phyloP scores from a whole-genome alignment of 2,329 filamentous ascomycete species.

The Peltaster fructicola region DNA sequence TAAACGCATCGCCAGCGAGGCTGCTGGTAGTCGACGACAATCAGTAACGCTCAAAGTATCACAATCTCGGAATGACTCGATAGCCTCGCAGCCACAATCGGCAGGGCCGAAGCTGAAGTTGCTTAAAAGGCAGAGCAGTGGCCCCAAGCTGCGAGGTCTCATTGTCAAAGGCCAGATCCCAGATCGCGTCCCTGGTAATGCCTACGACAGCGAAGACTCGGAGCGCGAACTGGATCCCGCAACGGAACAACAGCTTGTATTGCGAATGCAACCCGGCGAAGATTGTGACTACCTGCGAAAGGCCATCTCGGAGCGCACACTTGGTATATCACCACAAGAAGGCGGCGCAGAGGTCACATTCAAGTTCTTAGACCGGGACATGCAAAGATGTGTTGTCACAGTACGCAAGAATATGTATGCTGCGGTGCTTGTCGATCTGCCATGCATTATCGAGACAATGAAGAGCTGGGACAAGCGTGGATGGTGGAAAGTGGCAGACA shows the following conservation, averaged over 20 bases:
- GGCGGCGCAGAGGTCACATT: slow-evolving; percentile 64
- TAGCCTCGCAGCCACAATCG: too few species aligned
- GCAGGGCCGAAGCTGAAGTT: slow-evolving; percentile 4
- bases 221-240: slow-evolving; percentile 75
- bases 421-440: slow-evolving; percentile 63
- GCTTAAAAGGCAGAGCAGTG: slow-evolving; percentile 4
- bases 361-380: slow-evolving; percentile 59
- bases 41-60: too few species aligned
- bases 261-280: slow-evolving; percentile 73
- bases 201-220: slow-evolving; percentile 91
- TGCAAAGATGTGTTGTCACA: slow-evolving; percentile 53
- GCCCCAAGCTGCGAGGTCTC: slow-evolving; percentile 7
- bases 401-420: slow-evolving; percentile 57
- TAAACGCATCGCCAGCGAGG: slow-evolving; percentile 14
- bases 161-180: slow-evolving; percentile 40
- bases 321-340: slow-evolving; percentile 45
- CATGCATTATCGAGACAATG: slow-evolving; percentile 76
- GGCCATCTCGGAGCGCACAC: slow-evolving; percentile 57
- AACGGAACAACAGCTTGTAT: slow-evolving; percentile 74
- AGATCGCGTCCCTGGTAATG: slow-evolving; percentile 58
- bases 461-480: slow-evolving; percentile 83
- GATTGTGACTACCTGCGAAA: slow-evolving; percentile 70
- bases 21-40: too few species aligned
- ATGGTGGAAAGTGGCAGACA: slow-evolving; percentile 76
- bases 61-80: too few species aligned